A percentile compares a stretch with the other conserved stretches of the same genome.
phyloP scores from a whole-genome alignment of 331 rosid species.

The Malus hybrid region DNA sequence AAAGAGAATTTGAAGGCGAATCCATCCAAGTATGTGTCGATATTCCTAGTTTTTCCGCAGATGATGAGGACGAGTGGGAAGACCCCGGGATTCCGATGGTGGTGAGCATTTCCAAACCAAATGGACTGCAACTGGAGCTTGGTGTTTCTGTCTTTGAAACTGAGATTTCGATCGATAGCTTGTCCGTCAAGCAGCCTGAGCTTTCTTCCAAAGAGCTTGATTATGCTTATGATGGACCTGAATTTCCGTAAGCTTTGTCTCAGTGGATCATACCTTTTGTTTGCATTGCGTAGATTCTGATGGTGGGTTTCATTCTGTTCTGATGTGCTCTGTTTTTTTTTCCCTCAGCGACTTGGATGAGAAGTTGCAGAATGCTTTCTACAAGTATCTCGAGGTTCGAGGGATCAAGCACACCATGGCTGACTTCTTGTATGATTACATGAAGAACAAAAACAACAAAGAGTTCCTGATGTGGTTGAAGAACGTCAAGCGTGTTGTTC shows the following conservation, averaged over 20 bases:
- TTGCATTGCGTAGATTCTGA: neutral
- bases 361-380: conserved; percentile 68
- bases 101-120: conserved; percentile 50
- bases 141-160: conserved; percentile 64
- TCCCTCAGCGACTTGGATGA: conserved; percentile 73
- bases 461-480: conserved; percentile 72
- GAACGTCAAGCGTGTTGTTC: conserved; percentile 60
- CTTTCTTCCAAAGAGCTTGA: conserved; percentile 42
- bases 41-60: conserved; percentile 33
- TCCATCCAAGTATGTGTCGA: conserved; percentile 62
- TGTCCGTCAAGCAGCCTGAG: conserved; percentile 50
- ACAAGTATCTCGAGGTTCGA: conserved; percentile 63
- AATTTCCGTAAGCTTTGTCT: conserved; percentile 41
- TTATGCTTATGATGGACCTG: conserved; percentile 84
- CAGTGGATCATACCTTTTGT: neutral
- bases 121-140: conserved; percentile 56
- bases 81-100: conserved; percentile 71
- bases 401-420: conserved; percentile 57
- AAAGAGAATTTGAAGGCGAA: conserved; percentile 56
- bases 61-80: conserved; percentile 4
- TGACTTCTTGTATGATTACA: conserved; percentile 55
- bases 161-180: conserved; percentile 65
- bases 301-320: neutral
- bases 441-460: conserved; percentile 46
- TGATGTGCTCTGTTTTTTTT: neutral